phyloP scores from a whole-genome alignment of 2,329 filamentous ascomycete species.

The Cephalotrichum gorgonifer region DNA sequence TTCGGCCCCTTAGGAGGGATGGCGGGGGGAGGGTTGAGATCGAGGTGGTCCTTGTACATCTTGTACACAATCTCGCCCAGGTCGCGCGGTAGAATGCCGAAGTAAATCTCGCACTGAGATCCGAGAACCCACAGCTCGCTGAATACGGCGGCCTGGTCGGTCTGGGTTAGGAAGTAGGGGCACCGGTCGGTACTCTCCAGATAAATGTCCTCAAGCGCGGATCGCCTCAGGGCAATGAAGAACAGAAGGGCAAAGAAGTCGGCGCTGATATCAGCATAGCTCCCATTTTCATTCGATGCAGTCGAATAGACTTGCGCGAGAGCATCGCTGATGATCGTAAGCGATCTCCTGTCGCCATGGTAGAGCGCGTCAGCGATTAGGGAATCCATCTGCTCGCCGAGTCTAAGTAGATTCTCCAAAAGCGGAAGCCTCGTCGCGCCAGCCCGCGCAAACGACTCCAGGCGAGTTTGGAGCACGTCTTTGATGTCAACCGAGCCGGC shows the following conservation, averaged over 20 bases:
- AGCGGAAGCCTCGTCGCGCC: conserved; percentile 14
- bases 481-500: conserved; percentile 15
- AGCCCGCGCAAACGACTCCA: conserved; percentile 12
- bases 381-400: conserved; percentile 15
- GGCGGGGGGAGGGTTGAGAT: conserved; percentile 14
- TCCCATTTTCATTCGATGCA: conserved; percentile 14
- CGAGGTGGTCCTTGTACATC: conserved; percentile 17
- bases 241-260: conserved; percentile 47
- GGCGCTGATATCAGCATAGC: conserved; percentile 29
- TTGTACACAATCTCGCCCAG: conserved; percentile 32
- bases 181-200: conserved; percentile 52
- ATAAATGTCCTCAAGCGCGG: conserved; percentile 52
- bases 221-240: conserved; percentile 45
- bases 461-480: conserved; percentile 15
- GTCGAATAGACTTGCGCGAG: conserved; percentile 14
- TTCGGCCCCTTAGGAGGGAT: conserved; percentile 10
- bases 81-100: conserved; percentile 40
- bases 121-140: conserved; percentile 53
- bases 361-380: conserved; percentile 19
- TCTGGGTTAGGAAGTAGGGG: conserved; percentile 48
- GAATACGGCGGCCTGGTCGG: conserved; percentile 54
- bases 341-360: conserved; percentile 15
- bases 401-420: conserved; percentile 13
- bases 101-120: conserved; percentile 52
- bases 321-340: conserved; percentile 24